A percentile compares a stretch with the other conserved stretches of the same genome.
phyloP scores from a whole-genome alignment of 768 basidiomycete species.

The Russula virescens region DNA sequence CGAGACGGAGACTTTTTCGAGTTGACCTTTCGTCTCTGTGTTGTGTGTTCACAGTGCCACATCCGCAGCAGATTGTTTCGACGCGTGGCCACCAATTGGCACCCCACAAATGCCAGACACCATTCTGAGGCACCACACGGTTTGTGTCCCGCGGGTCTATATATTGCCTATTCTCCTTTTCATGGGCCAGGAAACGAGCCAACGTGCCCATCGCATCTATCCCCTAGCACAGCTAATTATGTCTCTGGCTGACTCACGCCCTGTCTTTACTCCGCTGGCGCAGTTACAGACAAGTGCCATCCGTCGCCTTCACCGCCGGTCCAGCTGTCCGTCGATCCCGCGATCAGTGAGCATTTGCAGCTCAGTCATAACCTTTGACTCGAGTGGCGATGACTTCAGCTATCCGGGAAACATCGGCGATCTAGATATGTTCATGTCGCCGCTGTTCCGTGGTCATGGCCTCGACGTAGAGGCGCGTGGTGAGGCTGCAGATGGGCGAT shows the following conservation, averaged over 20 bases:
- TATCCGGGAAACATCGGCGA: neutral
- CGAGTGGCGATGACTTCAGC: constrained; percentile 1
- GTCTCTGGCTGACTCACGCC: neutral
- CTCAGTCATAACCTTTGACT: neutral
- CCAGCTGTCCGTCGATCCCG: constrained; percentile 19
- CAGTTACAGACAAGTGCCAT: neutral
- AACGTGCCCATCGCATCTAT: neutral
- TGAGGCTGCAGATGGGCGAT: neutral
- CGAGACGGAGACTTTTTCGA: neutral
- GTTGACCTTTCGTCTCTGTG: neutral
- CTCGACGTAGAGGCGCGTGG: neutral
- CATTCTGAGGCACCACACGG: neutral
- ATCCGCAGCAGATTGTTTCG: neutral
- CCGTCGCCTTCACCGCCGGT: constrained; percentile 12
- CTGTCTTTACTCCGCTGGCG: neutral
- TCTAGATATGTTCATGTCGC: constrained; percentile 1
- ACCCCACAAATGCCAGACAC: neutral
- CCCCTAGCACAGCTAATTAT: neutral
- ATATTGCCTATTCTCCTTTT: neutral
- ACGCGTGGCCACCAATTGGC: neutral
- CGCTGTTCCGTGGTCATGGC: constrained; percentile 6
- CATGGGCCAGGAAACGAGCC: neutral
- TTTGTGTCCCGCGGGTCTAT: constrained; percentile 4
- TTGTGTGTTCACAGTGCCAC: neutral
- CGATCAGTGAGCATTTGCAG: constrained; percentile 13